Percentiles rank a stretch among this genome's conserved stretches.
Evolutionary conservation across 176 grass and related monocot species (phyloP).

Genomic region (Poa annua): DNA sequence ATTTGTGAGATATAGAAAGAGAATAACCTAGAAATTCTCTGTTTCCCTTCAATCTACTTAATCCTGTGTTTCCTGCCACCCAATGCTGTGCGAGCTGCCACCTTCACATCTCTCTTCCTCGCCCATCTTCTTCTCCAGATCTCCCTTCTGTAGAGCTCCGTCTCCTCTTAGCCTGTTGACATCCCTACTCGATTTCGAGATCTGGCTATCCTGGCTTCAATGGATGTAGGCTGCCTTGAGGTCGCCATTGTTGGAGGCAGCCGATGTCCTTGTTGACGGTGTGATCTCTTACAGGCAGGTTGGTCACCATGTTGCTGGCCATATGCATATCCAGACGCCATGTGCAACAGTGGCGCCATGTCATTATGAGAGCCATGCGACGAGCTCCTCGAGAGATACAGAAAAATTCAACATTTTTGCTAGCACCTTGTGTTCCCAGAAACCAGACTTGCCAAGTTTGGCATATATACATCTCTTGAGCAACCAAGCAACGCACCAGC

Average conservation of each 20-base stretch:
- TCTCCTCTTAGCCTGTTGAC: background rate
- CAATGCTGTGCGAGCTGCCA: background rate
- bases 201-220: background rate
- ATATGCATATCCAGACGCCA: background rate
- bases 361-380: background rate
- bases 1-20: background rate
- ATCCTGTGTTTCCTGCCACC: background rate
- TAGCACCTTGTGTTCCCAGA: background rate
- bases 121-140: background rate
- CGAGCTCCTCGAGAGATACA: too few species aligned
- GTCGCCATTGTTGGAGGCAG: background rate
- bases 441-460: background rate
- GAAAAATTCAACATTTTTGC: background rate
- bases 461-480: background rate
- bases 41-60: background rate
- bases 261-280: background rate
- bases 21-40: background rate
- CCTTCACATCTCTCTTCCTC: background rate
- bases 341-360: background rate
- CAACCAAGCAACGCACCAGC: background rate
- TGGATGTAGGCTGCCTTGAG: background rate
- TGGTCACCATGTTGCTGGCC: background rate
- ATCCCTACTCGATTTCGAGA: background rate
- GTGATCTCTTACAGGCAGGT: background rate
- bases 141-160: background rate